Conservation (phyloP, 192 early-diverging fungal species). For the Haplosporangium gracile region DNA sequence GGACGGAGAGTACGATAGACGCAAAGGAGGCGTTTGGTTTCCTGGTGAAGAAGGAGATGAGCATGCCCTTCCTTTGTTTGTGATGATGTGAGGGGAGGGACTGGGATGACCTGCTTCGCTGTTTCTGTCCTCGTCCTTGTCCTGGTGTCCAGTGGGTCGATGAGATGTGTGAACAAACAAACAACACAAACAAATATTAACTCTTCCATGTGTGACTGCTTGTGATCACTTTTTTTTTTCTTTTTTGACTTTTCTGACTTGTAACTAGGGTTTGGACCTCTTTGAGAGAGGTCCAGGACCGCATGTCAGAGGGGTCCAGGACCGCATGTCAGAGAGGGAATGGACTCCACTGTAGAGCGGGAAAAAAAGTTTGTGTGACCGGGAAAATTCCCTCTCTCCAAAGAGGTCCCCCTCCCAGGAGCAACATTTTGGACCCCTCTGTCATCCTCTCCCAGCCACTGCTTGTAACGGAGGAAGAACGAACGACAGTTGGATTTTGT, state of each 20-base stretch:
- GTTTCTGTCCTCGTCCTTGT: neutral
- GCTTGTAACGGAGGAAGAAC: neutral
- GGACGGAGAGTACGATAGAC: slow-evolving; percentile 8
- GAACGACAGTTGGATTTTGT: neutral
- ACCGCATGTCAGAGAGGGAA: neutral
- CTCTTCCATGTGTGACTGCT: slow-evolving; percentile 1
- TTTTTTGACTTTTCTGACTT: neutral
- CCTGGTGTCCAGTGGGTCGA: neutral
- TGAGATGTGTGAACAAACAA: neutral
- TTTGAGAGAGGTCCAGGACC: neutral
- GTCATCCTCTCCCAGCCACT: no score
- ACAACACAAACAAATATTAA: no score
- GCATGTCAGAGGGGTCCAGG: no score
- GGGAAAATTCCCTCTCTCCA: neutral
- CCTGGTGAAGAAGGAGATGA: slow-evolving; percentile 17
- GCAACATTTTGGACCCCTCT: no score
- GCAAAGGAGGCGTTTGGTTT: slow-evolving; percentile 13
- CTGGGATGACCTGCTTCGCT: neutral
- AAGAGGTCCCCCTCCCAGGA: no score
- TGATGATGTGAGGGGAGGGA: neutral
- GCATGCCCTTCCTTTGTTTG: slow-evolving; percentile 27
- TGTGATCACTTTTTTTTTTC: neutral
- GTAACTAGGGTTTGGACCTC: neutral
- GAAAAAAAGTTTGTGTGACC: no score
- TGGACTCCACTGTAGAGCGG: neutral